Evolutionary conservation across 352 stramenopile species (phyloP), one percentile per base, ranked within the genome.

Genomic region (Saprolegnia parasitica): DNA sequence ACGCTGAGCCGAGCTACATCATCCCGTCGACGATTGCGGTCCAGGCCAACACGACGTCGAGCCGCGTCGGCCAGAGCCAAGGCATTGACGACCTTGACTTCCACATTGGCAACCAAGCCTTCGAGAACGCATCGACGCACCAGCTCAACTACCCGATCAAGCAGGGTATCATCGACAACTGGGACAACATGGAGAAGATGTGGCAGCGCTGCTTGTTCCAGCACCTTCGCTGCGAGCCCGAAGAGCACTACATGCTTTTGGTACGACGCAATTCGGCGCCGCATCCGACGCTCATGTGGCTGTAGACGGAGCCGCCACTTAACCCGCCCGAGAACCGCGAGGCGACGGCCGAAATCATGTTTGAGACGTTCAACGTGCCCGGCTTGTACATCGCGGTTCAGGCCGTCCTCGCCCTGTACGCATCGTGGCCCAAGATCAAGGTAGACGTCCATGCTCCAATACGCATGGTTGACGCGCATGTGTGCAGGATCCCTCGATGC

Each of bases 271-370:
- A 2, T 6, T 55, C 24, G n/a, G 5, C 24, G 47, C 47, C 5
- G 5, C 24, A n/a, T n/a, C n/a, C n/a, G n/a, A n/a, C 47, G 24
- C 29, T 35, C 29, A 35, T 35, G 29, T 35, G 29, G 29, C 29
- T 35, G n/a, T 71, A 88, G 29, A 98, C 93, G 23, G 93, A 98
- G 72, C 89, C 92, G 39, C 91, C 91, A 11, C 77, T 98, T 5
- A 98, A 98, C 76, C 95, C 95, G 16, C 94, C 93, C 0, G 95
- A 98, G 81, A 98, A 98, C 78, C 81, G 90, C 46, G 95, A 98
- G 73, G 90, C 93, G 60, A 98, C 94, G 37, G 95, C 92, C 39
- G 93, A 98, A 81, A 97, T 98, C 77, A 98, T 98, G 91, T 98
- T 98, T 67, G 93, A 98, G 79, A 98, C 93, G 29, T 98, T 98